Conservation (phyloP, 805 yeast species). For the Pichia ethanolica region DNA sequence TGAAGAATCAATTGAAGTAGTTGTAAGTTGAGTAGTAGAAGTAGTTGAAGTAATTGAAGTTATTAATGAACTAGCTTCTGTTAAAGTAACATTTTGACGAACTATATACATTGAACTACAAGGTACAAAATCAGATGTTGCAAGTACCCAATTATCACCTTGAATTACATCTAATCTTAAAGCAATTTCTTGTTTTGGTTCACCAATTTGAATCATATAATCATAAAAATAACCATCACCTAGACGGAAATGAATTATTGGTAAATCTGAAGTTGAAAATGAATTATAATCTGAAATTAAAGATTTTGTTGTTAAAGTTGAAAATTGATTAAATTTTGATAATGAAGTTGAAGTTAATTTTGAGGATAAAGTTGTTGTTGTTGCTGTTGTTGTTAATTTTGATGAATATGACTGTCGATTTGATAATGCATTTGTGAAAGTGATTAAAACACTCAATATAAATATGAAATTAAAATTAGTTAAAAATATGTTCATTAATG, state of each 20-base stretch:
- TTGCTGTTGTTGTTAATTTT: neutral
- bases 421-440: neutral
- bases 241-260: no score
- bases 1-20: neutral
- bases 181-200: slow-evolving; percentile 16
- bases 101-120: slow-evolving; percentile 12
- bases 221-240: slow-evolving; percentile 10
- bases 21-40: neutral
- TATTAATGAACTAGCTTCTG: neutral
- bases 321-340: neutral
- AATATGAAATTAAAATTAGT: neutral
- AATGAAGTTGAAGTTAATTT: neutral
- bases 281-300: no score
- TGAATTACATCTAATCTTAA: slow-evolving; percentile 26
- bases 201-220: slow-evolving; percentile 20
- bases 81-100: no score
- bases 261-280: no score
- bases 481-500: no score
- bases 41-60: neutral
- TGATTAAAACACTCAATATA: neutral
- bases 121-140: slow-evolving; percentile 13
- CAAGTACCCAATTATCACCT: slow-evolving; percentile 27
- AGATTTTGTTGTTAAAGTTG: neutral
- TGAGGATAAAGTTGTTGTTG: slow-evolving; percentile 1
- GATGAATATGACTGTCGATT: neutral